Evolutionary conservation across 176 grass and related monocot genomes (phyloP), one percentile per base, ranked within the genome.

Genomic region (Phragmites australis): DNA sequence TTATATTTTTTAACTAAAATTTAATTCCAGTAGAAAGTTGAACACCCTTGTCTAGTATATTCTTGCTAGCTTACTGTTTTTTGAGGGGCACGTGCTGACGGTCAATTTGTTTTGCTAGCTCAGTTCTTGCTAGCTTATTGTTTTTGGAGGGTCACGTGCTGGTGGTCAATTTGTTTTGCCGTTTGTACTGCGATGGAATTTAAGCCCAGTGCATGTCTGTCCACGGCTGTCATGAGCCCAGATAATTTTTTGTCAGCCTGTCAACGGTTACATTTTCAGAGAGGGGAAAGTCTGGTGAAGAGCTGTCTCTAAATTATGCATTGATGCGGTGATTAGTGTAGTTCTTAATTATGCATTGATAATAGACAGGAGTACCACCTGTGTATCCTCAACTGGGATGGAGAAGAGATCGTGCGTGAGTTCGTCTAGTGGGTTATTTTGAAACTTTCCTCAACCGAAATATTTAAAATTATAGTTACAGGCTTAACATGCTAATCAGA

Each of bases 91-190:
- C n/a, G n/a, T n/a, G n/a, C n/a, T n/a, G n/a, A n/a, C n/a, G n/a
- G n/a, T n/a, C n/a, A n/a, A n/a, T n/a, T n/a, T n/a, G n/a, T n/a
- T n/a, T n/a, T n/a, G n/a, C n/a, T n/a, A n/a, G n/a, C n/a, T n/a
- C n/a, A n/a, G n/a, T n/a, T n/a, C n/a, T n/a, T n/a, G n/a, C n/a
- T n/a, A n/a, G 61, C 0, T 53, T 82, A 41, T 75, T 68, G 39
- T 80, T 79, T 84, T 18, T 0, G 73, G 51, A 67, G 34, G 14
- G 39, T 68, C 68, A 79, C 76, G 68, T 84, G 87, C 17, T 43
- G 9, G 2, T 40, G 34, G 69, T 84, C 42, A 68, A 30, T 76
- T 64, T 32, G 14, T 77, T 81, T 50, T 41, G 6, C 23, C 72
- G 13, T 59, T 79, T 59, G 22, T 65, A 47, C 57, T 6, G 40